Evolutionary conservation across 805 yeast genomes (phyloP).

Genomic region (Sugiyamaella mastotermitis): DNA sequence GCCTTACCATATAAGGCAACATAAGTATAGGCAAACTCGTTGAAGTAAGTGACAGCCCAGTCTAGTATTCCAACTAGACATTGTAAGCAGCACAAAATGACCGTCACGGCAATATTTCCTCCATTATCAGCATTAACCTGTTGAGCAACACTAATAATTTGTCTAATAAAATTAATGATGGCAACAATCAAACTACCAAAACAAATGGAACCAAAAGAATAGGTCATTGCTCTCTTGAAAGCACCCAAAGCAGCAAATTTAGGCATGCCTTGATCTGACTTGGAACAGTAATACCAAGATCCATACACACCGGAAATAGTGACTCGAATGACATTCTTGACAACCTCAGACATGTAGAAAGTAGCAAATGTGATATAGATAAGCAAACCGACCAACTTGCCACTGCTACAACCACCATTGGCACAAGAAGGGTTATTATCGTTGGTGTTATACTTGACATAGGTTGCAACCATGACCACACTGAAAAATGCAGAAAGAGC

Average conservation of each 20-base stretch:
- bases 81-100: constrained; percentile 42
- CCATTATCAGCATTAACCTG: constrained; percentile 48
- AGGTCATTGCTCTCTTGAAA: constrained; percentile 71
- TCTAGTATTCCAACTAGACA: constrained; percentile 59
- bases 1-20: constrained; percentile 81
- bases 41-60: constrained; percentile 80
- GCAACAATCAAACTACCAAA: constrained; percentile 76
- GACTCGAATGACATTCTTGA: constrained; percentile 73
- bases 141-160: constrained; percentile 46
- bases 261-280: constrained; percentile 74
- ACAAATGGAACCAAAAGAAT: constrained; percentile 85
- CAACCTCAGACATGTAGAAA: constrained; percentile 74
- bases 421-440: constrained; percentile 44
- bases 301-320: constrained; percentile 82
- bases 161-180: constrained; percentile 60
- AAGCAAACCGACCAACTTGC: constrained; percentile 61
- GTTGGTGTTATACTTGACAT: constrained; percentile 58
- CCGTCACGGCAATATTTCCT: constrained; percentile 47
- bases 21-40: constrained; percentile 84
- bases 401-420: constrained; percentile 51
- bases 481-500: constrained; percentile 63
- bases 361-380: constrained; percentile 79
- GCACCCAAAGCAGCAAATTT: constrained; percentile 75
- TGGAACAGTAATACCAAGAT: constrained; percentile 80
- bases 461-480: constrained; percentile 64